phyloP scores from a whole-genome alignment of 1,284 basidiomycete genomes.

The Caloboletus firmus region DNA sequence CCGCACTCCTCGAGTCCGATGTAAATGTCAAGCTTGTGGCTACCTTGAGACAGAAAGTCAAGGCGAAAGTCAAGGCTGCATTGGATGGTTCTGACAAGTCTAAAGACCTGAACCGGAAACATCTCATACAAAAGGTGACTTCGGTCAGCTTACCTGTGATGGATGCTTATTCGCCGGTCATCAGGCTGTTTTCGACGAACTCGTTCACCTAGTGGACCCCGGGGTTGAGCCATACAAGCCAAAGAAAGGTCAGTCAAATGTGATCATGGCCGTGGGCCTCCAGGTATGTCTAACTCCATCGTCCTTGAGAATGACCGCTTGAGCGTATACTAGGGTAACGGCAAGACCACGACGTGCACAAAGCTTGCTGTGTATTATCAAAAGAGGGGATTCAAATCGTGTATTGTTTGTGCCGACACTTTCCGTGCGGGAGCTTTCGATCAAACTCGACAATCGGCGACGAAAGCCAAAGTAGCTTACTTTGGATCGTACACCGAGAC shows the following conservation, averaged over 20 bases:
- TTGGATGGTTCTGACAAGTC: slow-evolving; percentile 74
- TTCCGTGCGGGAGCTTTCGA: slow-evolving; percentile 99
- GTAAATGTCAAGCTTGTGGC: slow-evolving; percentile 98
- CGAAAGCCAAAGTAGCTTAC: slow-evolving; percentile 98
- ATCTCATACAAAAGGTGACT: slow-evolving; percentile 83
- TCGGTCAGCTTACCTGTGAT: not conserved
- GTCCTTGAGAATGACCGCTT: slow-evolving; percentile 4
- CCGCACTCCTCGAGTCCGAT: slow-evolving; percentile 93
- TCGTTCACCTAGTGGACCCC: slow-evolving; percentile 93
- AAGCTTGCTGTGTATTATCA: slow-evolving; percentile 98
- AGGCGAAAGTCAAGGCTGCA: slow-evolving; percentile 77
- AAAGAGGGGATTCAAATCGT: slow-evolving; percentile 96
- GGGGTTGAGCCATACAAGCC: slow-evolving; percentile 95
- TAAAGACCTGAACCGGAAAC: slow-evolving; percentile 81
- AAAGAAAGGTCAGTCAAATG: slow-evolving; percentile 91
- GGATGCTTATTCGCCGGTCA: slow-evolving; percentile 6
- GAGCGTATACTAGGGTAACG: slow-evolving; percentile 73
- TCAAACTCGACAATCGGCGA: slow-evolving; percentile 93
- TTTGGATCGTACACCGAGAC: slow-evolving; percentile 99
- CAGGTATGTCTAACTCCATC: slow-evolving; percentile 55
- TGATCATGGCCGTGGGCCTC: slow-evolving; percentile 97
- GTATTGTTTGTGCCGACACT: slow-evolving; percentile 98
- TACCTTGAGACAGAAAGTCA: slow-evolving; percentile 85
- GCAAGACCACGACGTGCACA: slow-evolving; percentile 98
- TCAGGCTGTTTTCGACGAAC: slow-evolving; percentile 95